A percentile compares a stretch with the other conserved stretches of the same genome.
These are phyloP conservation scores for Fraxinus ornus DNA, from an alignment of 305 asterid genomes.

Conservation along the genomic window DNA sequence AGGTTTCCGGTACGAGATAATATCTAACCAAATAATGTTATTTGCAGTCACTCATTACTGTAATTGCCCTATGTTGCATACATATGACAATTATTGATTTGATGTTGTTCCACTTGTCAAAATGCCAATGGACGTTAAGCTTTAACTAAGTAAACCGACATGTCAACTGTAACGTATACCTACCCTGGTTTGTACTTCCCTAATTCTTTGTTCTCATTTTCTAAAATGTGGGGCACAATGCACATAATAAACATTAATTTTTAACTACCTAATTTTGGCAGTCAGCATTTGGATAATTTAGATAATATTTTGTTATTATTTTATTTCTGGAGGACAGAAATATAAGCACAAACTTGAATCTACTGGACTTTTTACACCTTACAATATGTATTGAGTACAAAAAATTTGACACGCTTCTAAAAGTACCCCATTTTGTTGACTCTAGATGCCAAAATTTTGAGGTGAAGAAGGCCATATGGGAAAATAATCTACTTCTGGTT, in stretches of 20 bases:
- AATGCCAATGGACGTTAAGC: background rate
- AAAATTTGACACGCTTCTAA: conserved; percentile 23
- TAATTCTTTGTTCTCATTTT: background rate
- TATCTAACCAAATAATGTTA: background rate
- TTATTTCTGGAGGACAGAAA: background rate
- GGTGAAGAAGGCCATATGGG: conserved; percentile 46
- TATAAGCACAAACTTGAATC: background rate
- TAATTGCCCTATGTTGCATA: too few species aligned
- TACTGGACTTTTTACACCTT: conserved; percentile 11
- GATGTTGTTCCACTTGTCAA: background rate
- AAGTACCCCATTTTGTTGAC: background rate
- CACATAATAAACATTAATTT: background rate
- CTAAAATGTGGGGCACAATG: conserved; percentile 1
- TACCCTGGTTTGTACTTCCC: background rate
- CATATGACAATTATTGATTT: too few species aligned
- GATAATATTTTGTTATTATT: background rate
- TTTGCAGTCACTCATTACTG: too few species aligned
- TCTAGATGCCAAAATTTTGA: conserved; percentile 31
- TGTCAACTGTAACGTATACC: background rate
- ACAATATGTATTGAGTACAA: conserved; percentile 1
- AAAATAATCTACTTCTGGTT: conserved; percentile 29
- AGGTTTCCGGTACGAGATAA: background rate
- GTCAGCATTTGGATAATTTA: background rate
- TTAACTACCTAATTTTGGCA: background rate
- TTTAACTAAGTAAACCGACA: background rate